phyloP scores from a whole-genome alignment of 2,329 filamentous ascomycete species.

The Colletotrichum tabaci region DNA sequence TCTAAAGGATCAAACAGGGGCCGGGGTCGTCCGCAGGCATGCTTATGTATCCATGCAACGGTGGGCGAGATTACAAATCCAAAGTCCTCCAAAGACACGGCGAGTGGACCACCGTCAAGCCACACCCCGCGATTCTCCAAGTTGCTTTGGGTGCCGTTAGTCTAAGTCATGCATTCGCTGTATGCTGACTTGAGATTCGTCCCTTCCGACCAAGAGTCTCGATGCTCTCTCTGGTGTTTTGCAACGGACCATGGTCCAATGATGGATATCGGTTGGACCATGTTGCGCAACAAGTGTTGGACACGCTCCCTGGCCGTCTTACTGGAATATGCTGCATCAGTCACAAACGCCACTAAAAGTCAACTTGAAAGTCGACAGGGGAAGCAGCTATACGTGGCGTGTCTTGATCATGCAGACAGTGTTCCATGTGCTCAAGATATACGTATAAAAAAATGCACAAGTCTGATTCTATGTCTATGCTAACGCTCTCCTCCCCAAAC shows the following conservation, averaged over 20 bases:
- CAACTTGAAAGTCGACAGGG: too few species aligned
- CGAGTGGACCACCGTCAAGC: not conserved
- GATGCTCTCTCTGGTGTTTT: too few species aligned
- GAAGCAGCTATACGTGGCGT: too few species aligned
- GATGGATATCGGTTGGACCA: not conserved
- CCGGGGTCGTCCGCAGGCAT: not conserved
- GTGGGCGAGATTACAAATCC: constrained; percentile 19
- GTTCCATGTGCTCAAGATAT: not conserved
- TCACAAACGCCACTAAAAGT: too few species aligned
- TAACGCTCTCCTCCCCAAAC: not conserved
- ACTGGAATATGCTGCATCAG: too few species aligned
- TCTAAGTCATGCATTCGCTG: not conserved
- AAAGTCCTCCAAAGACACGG: not conserved
- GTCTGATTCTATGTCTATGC: not conserved
- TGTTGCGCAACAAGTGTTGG: not conserved
- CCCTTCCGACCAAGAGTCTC: too few species aligned
- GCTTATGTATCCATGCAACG: not conserved
- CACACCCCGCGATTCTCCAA: not conserved
- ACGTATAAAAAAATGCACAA: not conserved
- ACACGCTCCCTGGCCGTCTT: too few species aligned
- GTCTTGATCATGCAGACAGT: not conserved
- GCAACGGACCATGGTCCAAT: too few species aligned
- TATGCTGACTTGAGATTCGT: not conserved
- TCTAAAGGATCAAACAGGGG: not conserved
- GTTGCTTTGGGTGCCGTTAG: not conserved